Conservation (phyloP, 352 stramenopile species). For the Globisporangium middletonii region DNA sequence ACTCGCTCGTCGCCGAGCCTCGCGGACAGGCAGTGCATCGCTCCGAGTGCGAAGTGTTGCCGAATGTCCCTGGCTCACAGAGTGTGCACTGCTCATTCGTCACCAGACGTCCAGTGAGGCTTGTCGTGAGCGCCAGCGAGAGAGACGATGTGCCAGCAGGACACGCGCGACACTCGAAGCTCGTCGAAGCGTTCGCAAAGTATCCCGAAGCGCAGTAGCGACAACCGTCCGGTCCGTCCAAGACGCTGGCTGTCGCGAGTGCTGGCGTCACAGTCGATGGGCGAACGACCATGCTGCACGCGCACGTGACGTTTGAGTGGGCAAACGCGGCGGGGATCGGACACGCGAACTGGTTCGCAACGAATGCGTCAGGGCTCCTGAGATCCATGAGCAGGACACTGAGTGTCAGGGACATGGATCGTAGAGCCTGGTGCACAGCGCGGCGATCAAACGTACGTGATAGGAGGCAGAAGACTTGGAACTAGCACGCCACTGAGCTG, state of each 20-base stretch:
- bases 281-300: too few species aligned
- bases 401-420: conserved; percentile 5
- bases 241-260: not conserved
- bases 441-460: conserved; percentile 19
- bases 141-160: conserved; percentile 19
- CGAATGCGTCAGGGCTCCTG: conserved; percentile 9
- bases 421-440: not conserved
- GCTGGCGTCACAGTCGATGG: not conserved
- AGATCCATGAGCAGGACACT: not conserved
- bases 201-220: conserved; percentile 25
- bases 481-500: conserved; percentile 20
- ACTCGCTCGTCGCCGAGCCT: conserved; percentile 13
- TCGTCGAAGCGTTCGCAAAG: conserved; percentile 43
- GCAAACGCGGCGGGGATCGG: conserved; percentile 4
- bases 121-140: not conserved
- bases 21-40: conserved; percentile 27
- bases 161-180: conserved; percentile 33
- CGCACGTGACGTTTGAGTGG: conserved; percentile 17
- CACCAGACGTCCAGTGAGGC: not conserved
- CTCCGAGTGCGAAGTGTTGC: conserved; percentile 20
- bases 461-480: conserved; percentile 12
- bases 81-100: conserved; percentile 19
- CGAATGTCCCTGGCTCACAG: conserved; percentile 44
- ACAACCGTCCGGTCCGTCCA: conserved; percentile 17
- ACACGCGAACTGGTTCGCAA: conserved; percentile 21